Base-by-base conservation (phyloP, 129 eudicot genomes). In the Chrysanthemum lavandulifolium region DNA sequence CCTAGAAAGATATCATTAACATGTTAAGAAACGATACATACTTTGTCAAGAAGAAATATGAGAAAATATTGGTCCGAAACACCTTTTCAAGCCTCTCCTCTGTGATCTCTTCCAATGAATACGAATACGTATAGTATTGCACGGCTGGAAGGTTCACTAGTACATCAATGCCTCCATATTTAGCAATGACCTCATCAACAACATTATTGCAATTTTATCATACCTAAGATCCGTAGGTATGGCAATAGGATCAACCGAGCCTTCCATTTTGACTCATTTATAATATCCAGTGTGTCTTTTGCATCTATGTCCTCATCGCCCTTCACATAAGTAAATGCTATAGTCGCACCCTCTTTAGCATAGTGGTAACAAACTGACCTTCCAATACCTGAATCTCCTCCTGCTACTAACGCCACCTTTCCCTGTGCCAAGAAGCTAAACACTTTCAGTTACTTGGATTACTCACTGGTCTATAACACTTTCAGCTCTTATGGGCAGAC, bases 341-440 rank as follows among this genome's bases (percentile, higher is more conserved):
- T 83, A 0, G 85, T 84, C 4, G 97, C 96, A 57, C 97, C 96
- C 68, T 91, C 96, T 6, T 55, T 59, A 0, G 87, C 80, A 65
- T 80, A 91, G 69, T 71, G 73, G 72, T 86, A 82, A 68, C 87
- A 76, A 65, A 88, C 93, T 5, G 96, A 89, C 68, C 96, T 80
- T 1, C 97, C 97, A 2, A 91, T 91, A 31, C 97, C 97, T 0
- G 96, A 91, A 65, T 91, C 96, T 3, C 97, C 97, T 1, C 97
- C 97, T 0, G 93, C 84, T 62, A 91, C 93, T 13, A 91, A 59
- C 1, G 97, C 95, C 64, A 90, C 86, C 68, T 90, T 87, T 11
- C 95, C n/a, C 97, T 90, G 51, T 76, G 79, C 23, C 25, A 18
- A 33, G 43, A 55, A 15, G 13, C 1, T 18, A 33, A 33, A 5